Evolutionary conservation across 768 basidiomycete species (phyloP).

Genomic region (Lentinula raphanica): DNA sequence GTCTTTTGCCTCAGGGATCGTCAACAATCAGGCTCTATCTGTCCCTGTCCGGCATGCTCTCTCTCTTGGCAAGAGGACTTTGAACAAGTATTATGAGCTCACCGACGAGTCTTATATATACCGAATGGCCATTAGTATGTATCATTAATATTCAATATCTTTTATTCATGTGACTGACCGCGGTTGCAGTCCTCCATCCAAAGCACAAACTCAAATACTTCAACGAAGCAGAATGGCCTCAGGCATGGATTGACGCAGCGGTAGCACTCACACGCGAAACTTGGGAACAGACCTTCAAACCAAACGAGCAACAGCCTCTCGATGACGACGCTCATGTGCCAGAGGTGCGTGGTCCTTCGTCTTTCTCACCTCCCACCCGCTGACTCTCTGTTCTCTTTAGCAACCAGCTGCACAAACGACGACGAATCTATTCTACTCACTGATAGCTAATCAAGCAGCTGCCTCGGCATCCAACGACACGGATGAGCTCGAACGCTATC

Average conservation of each 20-base stretch:
- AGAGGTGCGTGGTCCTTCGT: too few relatives aligned
- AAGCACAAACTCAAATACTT: slow-evolving; percentile 31
- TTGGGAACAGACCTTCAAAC: slow-evolving; percentile 3
- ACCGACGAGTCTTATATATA: slow-evolving; percentile 27
- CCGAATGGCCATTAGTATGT: slow-evolving; percentile 28
- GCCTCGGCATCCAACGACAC: too few relatives aligned
- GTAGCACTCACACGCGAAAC: background rate
- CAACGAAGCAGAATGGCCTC: slow-evolving; percentile 20
- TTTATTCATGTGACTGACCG: background rate
- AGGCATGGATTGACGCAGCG: slow-evolving; percentile 24
- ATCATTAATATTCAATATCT: background rate
- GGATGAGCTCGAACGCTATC: too few relatives aligned
- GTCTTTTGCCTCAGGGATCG: background rate
- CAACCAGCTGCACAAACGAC: too few relatives aligned
- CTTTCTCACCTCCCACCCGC: too few relatives aligned
- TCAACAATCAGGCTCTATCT: slow-evolving; percentile 6
- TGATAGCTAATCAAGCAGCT: too few relatives aligned
- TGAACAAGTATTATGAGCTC: slow-evolving; percentile 27
- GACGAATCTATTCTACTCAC: too few relatives aligned
- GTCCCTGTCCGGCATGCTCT: slow-evolving; percentile 20
- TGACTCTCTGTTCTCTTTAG: too few relatives aligned
- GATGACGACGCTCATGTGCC: too few relatives aligned
- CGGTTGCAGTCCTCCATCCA: slow-evolving; percentile 28
- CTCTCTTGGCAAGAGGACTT: slow-evolving; percentile 20
- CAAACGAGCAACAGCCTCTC: too few relatives aligned